Conservation (phyloP, 179 eudicot species). For the Spergularia azorica region DNA sequence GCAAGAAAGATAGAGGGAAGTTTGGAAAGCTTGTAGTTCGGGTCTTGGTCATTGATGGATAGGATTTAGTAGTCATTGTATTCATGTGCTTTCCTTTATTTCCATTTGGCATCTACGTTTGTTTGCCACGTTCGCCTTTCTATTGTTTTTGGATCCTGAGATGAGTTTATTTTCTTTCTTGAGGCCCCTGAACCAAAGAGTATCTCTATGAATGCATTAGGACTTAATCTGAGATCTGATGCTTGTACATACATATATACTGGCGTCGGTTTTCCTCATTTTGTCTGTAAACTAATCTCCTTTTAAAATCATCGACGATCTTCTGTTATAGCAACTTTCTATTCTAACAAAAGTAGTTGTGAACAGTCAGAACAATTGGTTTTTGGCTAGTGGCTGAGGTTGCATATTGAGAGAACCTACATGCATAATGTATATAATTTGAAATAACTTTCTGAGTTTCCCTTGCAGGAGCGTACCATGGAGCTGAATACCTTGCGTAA, state of each 20-base stretch:
- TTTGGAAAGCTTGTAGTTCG: neutral
- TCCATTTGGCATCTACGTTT: neutral
- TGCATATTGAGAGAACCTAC: neutral
- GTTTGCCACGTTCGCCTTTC: neutral
- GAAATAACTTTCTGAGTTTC: neutral
- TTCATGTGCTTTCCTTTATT: neutral
- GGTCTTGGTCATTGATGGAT: neutral
- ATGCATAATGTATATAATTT: neutral
- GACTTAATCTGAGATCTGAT: neutral
- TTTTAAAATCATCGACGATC: neutral
- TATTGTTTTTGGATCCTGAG: neutral
- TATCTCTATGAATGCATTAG: neutral
- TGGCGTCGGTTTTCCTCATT: neutral
- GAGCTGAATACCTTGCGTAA: constrained; percentile 57
- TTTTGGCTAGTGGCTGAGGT: constrained; percentile 8
- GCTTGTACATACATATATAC: neutral
- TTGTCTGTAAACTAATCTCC: neutral
- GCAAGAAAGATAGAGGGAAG: neutral
- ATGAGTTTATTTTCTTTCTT: neutral
- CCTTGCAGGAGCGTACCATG: constrained; percentile 37
- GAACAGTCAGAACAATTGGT: neutral
- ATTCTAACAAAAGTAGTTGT: neutral
- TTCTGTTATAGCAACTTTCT: neutral
- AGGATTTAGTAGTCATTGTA: neutral
- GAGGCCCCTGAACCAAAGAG: neutral